Percentiles rank a stretch among this genome's conserved stretches.
Evolutionary conservation across 2,329 filamentous ascomycete genomes (phyloP).

Genomic region (Arthrobotrys sinensis): DNA sequence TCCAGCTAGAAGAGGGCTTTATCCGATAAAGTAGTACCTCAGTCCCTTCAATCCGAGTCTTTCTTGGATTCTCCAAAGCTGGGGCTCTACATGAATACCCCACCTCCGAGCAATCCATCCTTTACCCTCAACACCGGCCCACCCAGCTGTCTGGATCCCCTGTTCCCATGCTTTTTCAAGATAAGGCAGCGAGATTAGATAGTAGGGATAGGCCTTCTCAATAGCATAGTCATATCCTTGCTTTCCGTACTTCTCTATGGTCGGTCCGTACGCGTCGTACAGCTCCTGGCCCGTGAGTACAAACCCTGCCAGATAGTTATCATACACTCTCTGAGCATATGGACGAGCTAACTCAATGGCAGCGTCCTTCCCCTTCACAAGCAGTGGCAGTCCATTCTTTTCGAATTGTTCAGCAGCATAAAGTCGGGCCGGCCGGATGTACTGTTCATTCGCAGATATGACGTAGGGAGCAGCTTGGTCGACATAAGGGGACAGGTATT

Average conservation of each 20-base stretch:
- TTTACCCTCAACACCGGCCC: constrained; percentile 56
- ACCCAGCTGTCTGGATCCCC: constrained; percentile 41
- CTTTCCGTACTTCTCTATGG: constrained; percentile 77
- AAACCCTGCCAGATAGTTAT: constrained; percentile 80
- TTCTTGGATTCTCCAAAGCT: constrained; percentile 91
- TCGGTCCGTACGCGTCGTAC: constrained; percentile 74
- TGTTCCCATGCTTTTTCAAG: constrained; percentile 76
- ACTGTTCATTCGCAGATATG: constrained; percentile 76
- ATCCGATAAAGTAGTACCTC: constrained; percentile 65
- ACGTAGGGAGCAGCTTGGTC: constrained; percentile 76
- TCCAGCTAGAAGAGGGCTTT: not conserved
- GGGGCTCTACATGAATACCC: constrained; percentile 92
- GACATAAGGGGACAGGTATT: constrained; percentile 76
- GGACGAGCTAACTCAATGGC: constrained; percentile 28
- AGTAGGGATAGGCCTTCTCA: constrained; percentile 48
- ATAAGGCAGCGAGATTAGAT: constrained; percentile 75
- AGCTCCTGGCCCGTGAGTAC: constrained; percentile 74
- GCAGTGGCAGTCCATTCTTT: constrained; percentile 80
- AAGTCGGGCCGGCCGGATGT: constrained; percentile 67
- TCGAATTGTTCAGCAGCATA: constrained; percentile 80
- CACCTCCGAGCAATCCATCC: constrained; percentile 57
- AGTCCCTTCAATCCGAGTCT: constrained; percentile 77
- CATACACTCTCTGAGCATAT: constrained; percentile 76
- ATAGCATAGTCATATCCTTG: constrained; percentile 70
- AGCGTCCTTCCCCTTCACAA: constrained; percentile 76